These are phyloP conservation scores for Debaryomycetaceae sp. DNA, from an alignment of 1,139 yeast species.

Conservation along the genomic window DNA sequence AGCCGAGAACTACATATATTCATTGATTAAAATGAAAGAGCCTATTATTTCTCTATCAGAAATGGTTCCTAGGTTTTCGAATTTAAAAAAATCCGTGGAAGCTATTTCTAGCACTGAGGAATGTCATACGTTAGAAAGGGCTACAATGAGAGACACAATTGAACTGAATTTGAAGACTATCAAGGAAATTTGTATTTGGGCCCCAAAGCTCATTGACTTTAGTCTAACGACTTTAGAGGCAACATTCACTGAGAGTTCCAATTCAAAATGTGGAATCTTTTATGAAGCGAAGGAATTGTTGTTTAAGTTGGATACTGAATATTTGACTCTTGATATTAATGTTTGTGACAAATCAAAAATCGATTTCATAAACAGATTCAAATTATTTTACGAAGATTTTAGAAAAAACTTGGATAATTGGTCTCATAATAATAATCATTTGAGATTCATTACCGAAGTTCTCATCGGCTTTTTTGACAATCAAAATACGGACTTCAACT, in stretches of 20 bases:
- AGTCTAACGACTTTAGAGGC: slow-evolving; percentile 32
- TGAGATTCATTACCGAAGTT: slow-evolving; percentile 47
- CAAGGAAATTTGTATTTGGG: slow-evolving; percentile 27
- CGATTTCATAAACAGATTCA: slow-evolving; percentile 4
- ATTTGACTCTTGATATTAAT: slow-evolving; percentile 9
- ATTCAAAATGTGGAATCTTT: slow-evolving; percentile 14
- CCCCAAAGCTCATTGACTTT: slow-evolving; percentile 51
- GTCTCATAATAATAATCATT: slow-evolving; percentile 22
- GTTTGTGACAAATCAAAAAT: slow-evolving; percentile 14
- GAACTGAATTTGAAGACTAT: slow-evolving; percentile 17
- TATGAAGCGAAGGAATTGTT: slow-evolving; percentile 18
- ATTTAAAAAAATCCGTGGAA: slow-evolving; percentile 10
- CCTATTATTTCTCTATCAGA: slow-evolving; percentile 27
- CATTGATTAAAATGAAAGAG: slow-evolving; percentile 41
- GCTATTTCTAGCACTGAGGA: background rate
- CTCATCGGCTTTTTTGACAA: slow-evolving; percentile 37
- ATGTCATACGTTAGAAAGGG: slow-evolving; percentile 15
- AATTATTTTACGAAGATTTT: slow-evolving; percentile 15
- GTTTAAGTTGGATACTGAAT: slow-evolving; percentile 10
- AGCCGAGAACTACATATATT: slow-evolving; percentile 67
- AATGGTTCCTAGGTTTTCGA: background rate
- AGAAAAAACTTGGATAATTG: slow-evolving; percentile 20
- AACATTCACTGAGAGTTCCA: slow-evolving; percentile 11
- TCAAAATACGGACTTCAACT: slow-evolving; percentile 14
- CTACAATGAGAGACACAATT: slow-evolving; percentile 17